phyloP scores from a whole-genome alignment of 2,329 filamentous ascomycete species.

The Scolecobasidium constrictum region DNA sequence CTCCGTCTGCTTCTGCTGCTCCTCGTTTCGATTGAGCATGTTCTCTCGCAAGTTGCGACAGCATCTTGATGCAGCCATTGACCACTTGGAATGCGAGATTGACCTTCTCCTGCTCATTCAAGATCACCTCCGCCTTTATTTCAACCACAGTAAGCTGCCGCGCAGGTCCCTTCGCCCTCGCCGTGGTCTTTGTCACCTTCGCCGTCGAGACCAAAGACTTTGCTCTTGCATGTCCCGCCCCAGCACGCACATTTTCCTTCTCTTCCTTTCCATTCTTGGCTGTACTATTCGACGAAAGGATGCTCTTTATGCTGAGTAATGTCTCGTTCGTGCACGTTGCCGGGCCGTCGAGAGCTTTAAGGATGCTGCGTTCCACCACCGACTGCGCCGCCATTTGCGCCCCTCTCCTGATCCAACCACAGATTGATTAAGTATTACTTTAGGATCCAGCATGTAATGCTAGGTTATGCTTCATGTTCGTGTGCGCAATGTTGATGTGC shows the following conservation, averaged over 20 bases:
- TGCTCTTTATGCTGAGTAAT: background rate
- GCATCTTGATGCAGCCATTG: conserved; percentile 57
- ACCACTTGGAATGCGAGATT: conserved; percentile 62
- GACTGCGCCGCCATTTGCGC: background rate
- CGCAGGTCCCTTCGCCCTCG: background rate
- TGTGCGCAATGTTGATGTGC: too few species aligned
- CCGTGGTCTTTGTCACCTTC: background rate
- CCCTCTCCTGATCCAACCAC: too few species aligned
- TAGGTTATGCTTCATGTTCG: too few species aligned
- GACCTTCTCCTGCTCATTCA: conserved; percentile 49
- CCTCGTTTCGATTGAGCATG: conserved; percentile 2
- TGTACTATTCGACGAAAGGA: background rate
- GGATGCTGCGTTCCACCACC: background rate
- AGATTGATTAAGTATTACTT: background rate
- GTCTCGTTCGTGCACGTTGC: background rate
- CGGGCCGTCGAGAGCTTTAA: background rate
- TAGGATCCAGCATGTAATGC: background rate
- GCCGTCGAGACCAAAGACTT: background rate
- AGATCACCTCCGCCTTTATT: conserved; percentile 20
- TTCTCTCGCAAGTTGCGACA: conserved; percentile 54
- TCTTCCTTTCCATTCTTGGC: background rate
- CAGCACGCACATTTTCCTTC: background rate
- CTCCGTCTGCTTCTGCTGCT: background rate
- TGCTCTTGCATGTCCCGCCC: background rate
- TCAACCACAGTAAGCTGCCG: conserved; percentile 1